Evolutionary conservation across 148 eudicot species (phyloP).

Genomic region (Vaccinium myrtillus): DNA sequence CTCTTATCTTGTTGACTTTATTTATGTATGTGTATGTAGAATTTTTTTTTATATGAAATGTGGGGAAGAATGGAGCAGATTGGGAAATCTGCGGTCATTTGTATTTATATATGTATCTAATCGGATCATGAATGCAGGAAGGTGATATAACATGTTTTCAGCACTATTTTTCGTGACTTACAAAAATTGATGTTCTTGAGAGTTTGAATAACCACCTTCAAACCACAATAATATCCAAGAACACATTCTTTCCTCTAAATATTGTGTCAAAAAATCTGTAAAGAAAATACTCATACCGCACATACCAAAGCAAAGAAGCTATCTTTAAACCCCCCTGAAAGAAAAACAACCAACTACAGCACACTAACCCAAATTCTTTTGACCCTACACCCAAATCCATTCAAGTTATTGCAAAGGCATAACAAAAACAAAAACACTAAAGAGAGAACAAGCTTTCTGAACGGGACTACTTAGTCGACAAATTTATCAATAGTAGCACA

Average conservation of each 20-base stretch:
- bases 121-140: too few relatives aligned
- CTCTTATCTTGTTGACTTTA: too few relatives aligned
- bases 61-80: too few relatives aligned
- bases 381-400: not conserved
- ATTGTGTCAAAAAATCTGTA: constrained; percentile 1
- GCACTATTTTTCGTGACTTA: too few relatives aligned
- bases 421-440: not conserved
- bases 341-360: not conserved
- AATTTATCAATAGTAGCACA: not conserved
- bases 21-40: too few relatives aligned
- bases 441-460: not conserved
- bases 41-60: too few relatives aligned
- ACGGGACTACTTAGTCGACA: not conserved
- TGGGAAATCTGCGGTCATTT: too few relatives aligned
- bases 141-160: too few relatives aligned
- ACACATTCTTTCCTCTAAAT: not conserved
- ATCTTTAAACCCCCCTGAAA: not conserved
- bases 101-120: too few relatives aligned
- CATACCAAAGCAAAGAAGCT: not conserved
- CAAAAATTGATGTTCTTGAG: too few relatives aligned
- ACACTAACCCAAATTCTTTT: not conserved
- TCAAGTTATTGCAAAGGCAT: not conserved
- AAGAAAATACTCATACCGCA: not conserved
- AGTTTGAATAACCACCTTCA: too few relatives aligned
- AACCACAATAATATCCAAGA: not conserved